A percentile compares a stretch with the other conserved stretches of the same genome.
Conservation (phyloP, 345 rosid species). For the Populus tremula region DNA sequence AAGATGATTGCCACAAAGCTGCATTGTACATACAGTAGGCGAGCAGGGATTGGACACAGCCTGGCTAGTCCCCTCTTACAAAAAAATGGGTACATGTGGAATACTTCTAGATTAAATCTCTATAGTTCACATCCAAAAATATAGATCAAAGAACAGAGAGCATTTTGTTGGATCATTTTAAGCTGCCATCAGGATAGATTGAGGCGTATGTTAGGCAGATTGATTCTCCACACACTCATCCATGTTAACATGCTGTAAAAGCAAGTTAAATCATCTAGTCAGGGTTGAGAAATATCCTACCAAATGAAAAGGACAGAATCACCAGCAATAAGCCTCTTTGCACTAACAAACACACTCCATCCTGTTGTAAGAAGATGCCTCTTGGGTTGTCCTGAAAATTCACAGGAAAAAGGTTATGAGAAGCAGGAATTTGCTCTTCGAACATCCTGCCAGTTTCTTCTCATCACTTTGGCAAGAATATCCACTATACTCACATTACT, state of each 20-base stretch:
- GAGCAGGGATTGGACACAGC: neutral
- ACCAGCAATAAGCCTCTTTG: constrained; percentile 53
- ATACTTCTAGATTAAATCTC: neutral
- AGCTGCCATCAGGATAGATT: neutral
- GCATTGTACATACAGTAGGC: neutral
- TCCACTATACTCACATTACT: neutral
- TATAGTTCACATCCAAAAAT: neutral
- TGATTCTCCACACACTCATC: neutral
- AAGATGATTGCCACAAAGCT: neutral
- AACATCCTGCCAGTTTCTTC: neutral
- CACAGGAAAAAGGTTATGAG: neutral
- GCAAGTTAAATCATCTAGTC: neutral
- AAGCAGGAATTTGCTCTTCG: neutral
- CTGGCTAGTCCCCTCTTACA: neutral
- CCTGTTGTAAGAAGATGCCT: constrained; percentile 46
- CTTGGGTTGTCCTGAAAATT: constrained; percentile 52
- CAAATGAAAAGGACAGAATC: constrained; percentile 49
- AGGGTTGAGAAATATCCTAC: neutral
- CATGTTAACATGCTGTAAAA: neutral
- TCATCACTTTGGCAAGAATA: neutral
- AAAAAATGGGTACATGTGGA: neutral
- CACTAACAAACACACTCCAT: constrained; percentile 38
- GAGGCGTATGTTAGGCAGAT: neutral
- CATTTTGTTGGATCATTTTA: neutral
- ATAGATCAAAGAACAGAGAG: neutral